phyloP scores from a whole-genome alignment of 805 yeast genomes.

The Alloascoidea hylecoeti region DNA sequence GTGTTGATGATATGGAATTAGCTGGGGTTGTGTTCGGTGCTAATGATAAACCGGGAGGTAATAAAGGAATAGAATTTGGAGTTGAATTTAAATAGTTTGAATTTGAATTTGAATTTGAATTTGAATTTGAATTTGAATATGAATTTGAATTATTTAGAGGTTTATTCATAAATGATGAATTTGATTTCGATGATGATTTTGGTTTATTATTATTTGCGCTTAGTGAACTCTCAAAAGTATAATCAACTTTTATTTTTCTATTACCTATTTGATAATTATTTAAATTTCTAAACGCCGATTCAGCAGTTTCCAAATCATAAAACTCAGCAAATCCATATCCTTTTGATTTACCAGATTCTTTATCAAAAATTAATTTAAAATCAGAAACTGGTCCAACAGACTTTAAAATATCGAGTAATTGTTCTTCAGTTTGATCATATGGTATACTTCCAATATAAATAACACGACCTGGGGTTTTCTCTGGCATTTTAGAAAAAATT shows the following conservation, averaged over 20 bases:
- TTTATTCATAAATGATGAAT: constrained; percentile 2
- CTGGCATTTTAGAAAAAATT: too few relatives aligned
- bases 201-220: constrained; percentile 6
- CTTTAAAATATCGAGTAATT: constrained; percentile 69
- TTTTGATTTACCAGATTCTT: constrained; percentile 78
- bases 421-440: constrained; percentile 88
- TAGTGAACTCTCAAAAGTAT: constrained; percentile 37
- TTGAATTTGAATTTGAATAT: constrained; percentile 5
- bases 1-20: constrained; percentile 29
- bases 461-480: constrained; percentile 20
- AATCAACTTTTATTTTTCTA: constrained; percentile 61
- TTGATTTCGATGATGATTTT: constrained; percentile 1
- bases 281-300: constrained; percentile 79
- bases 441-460: constrained; percentile 83
- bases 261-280: constrained; percentile 67
- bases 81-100: constrained; percentile 6
- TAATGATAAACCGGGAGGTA: constrained; percentile 40
- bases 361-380: constrained; percentile 68
- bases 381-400: constrained; percentile 81
- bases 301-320: constrained; percentile 72
- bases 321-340: constrained; percentile 85
- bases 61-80: constrained; percentile 25
- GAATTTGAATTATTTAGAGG: constrained; percentile 1
- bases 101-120: too few relatives aligned
- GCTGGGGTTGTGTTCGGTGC: constrained; percentile 19